Base-by-base conservation (phyloP, 371 early-diverging fungal species). In the Mucor velutinosus region DNA sequence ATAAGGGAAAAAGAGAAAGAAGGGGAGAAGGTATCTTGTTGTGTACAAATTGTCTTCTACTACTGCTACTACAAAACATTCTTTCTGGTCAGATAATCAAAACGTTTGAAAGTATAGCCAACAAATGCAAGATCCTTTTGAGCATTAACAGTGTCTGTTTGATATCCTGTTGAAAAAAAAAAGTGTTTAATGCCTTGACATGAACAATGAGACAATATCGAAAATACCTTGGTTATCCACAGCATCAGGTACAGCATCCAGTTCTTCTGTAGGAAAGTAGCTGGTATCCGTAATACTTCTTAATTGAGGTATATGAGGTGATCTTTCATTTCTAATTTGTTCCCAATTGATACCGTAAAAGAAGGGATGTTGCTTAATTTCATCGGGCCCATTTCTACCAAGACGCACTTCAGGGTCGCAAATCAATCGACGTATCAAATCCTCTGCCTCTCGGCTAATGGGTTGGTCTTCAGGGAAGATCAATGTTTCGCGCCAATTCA, bases 261-360 rank as follows among this genome's bases (percentile, higher is more conserved):
- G 78, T 72, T 98, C 97, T 66, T 98, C 97, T 4, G 90, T 95
- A 4, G 97, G 97, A 85, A 99, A 99, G 81, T 99, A 95, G 29
- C 93, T 92, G 10, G 98, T 98, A 76, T 99, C 99, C 12, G 99
- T 98, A 64, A 98, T 98, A 58, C 94, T 93, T 43, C 85, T 91
- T 37, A 99, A 84, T 61, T 93, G 91, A 15, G 99, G 99, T 39
- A 99, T 87, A 85, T 97, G 94, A 3, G 99, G 99, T 17, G 99
- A 89, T 21, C 91, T 90, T 65, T 88, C 89, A 10, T 84, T 71
- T 66, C 99, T 92, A 58, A 99, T 82, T 10, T 85, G 87, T 17
- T 87, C 88, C 99, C 99, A 99, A 75, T 97, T 93, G 29, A 99
- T 92, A 21, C 94, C 97, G 49, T 89, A 86, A 82, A 99, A 99